Evolutionary conservation across 2,329 filamentous ascomycete genomes (phyloP).

Genomic region (Pyrenophora teres): DNA sequence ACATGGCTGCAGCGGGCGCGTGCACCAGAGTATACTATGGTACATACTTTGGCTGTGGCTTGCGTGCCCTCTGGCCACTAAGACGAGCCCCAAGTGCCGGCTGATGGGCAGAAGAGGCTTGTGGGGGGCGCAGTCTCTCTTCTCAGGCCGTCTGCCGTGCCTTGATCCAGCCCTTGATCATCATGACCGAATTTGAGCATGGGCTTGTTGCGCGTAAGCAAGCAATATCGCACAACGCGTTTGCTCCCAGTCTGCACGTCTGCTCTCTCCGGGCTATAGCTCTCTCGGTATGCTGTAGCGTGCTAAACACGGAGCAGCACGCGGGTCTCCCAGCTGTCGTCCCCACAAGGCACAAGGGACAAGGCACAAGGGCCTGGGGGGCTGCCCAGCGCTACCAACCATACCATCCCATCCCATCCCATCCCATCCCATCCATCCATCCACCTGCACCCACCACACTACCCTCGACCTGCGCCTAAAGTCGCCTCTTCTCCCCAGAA

Average conservation of each 20-base stretch:
- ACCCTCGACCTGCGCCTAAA: not conserved
- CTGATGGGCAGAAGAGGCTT: too few species aligned
- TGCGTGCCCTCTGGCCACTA: not conserved
- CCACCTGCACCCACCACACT: not conserved
- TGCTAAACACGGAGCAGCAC: constrained; percentile 7
- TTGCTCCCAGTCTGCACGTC: too few species aligned
- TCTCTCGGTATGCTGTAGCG: not conserved
- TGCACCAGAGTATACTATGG: too few species aligned
- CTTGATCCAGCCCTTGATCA: too few species aligned
- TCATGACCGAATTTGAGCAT: too few species aligned
- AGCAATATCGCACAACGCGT: not conserved
- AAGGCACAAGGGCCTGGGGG: constrained; percentile 1
- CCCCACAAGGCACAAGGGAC: constrained; percentile 13
- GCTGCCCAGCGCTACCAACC: constrained; percentile 12
- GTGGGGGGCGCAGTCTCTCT: constrained; percentile 4
- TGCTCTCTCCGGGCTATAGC: not conserved
- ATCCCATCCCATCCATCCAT: too few species aligned
- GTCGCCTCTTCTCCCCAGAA: not conserved
- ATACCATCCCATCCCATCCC: too few species aligned
- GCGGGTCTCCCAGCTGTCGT: constrained; percentile 15
- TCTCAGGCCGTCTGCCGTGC: not conserved
- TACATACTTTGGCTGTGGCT: not conserved
- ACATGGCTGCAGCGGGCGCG: too few species aligned
- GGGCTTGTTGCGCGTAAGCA: not conserved
- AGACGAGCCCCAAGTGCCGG: not conserved